Conservation (phyloP, 1,284 basidiomycete genomes). For the Trametes sp. region DNA sequence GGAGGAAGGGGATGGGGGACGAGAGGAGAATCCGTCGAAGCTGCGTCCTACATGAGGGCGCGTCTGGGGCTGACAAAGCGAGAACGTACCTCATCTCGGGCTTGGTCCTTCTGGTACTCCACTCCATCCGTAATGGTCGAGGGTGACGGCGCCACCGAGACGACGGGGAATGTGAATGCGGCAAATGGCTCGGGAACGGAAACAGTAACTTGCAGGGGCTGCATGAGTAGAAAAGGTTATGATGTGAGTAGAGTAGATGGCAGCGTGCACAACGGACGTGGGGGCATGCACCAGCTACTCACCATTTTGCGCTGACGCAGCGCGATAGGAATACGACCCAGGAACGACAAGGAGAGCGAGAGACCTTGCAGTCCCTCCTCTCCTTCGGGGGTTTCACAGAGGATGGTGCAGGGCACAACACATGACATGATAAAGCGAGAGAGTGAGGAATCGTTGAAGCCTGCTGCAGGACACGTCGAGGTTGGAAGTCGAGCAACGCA, state of each 20-base stretch:
- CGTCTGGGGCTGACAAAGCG: background rate
- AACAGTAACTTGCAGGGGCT: background rate
- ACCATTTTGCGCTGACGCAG: background rate
- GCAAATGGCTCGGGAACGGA: background rate
- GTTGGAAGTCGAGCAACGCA: too few relatives aligned
- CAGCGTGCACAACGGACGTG: too few relatives aligned
- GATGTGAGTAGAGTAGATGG: background rate
- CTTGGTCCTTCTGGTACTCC: background rate
- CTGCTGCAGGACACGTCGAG: too few relatives aligned
- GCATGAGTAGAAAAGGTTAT: too few relatives aligned
- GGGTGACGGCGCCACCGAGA: background rate
- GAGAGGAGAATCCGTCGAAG: background rate
- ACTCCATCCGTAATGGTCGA: background rate
- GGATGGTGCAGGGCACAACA: background rate
- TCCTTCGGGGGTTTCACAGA: background rate
- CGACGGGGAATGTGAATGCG: background rate
- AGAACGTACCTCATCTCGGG: background rate
- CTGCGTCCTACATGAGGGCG: background rate
- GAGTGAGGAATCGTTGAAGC: too few relatives aligned
- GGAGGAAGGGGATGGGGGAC: background rate
- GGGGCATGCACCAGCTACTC: background rate
- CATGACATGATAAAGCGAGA: background rate
- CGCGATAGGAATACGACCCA: background rate
- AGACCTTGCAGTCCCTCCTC: background rate
- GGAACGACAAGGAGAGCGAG: background rate